Conservation (phyloP, 306 rosid genomes). For the Vicia faba region DNA sequence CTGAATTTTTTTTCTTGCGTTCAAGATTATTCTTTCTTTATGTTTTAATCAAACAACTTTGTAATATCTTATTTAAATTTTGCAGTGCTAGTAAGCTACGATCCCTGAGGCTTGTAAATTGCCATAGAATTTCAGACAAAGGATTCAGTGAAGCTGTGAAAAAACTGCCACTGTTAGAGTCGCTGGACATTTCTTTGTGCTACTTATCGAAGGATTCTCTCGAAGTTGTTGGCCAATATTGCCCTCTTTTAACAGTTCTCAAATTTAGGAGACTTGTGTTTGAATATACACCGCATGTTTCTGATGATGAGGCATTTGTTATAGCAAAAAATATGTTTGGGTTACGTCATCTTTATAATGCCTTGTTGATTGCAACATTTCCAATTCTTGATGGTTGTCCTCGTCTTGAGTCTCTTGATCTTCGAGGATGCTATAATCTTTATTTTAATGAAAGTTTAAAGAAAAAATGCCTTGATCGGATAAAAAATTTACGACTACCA, state of each 20-base stretch:
- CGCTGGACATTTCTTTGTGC: neutral
- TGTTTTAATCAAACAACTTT: no score
- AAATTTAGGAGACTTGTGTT: fast-evolving
- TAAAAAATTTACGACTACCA: no score
- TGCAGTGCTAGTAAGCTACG: neutral
- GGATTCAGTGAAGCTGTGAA: neutral
- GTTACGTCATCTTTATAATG: neutral
- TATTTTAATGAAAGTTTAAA: no score
- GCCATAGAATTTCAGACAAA: no score
- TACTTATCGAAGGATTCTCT: neutral
- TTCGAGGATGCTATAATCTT: no score
- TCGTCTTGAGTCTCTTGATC: neutral
- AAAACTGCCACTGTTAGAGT: neutral
- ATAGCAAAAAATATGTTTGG: neutral
- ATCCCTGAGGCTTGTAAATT: no score
- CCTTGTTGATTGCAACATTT: neutral
- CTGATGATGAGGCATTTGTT: neutral
- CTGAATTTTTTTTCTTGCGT: no score
- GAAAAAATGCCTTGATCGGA: no score
- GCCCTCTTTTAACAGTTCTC: neutral
- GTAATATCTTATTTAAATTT: neutral
- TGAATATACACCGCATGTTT: fast-evolving
- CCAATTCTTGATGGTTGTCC: constrained; percentile 9
- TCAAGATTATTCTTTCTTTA: no score
- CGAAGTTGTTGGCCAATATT: neutral